Conservation (phyloP, 2,329 filamentous ascomycete genomes). For the Epichloe sylvatica region DNA sequence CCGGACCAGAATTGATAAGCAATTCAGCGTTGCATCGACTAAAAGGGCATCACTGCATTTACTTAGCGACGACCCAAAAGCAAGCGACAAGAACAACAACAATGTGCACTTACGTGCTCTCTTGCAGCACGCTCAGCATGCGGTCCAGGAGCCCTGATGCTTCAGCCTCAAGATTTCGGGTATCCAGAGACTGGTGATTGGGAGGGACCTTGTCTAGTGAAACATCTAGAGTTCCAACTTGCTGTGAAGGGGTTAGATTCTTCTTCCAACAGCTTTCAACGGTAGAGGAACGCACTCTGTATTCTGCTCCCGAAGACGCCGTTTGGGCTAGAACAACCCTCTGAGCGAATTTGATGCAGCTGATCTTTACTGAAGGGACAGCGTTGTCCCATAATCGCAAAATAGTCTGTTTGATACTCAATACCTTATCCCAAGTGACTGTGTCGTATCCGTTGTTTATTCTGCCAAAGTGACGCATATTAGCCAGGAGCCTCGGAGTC, state of each 20-base stretch:
- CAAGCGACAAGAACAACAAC: not conserved
- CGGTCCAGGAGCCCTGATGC: slow-evolving; percentile 81
- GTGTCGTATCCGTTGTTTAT: slow-evolving; percentile 75
- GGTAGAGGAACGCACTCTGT: slow-evolving; percentile 50
- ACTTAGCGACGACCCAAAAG: slow-evolving; percentile 4
- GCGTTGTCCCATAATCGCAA: slow-evolving; percentile 77
- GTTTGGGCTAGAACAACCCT: slow-evolving; percentile 86
- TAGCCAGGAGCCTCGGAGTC: not conserved
- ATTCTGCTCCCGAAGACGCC: slow-evolving; percentile 65
- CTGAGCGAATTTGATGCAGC: slow-evolving; percentile 96
- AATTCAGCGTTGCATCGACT: slow-evolving; percentile 84
- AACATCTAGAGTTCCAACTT: slow-evolving; percentile 49
- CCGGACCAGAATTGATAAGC: slow-evolving; percentile 68
- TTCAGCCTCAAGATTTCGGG: slow-evolving; percentile 78
- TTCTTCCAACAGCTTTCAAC: not conserved
- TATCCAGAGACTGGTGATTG: slow-evolving; percentile 67
- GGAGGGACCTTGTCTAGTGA: slow-evolving; percentile 75
- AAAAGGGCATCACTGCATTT: slow-evolving; percentile 62
- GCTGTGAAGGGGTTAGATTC: slow-evolving; percentile 17
- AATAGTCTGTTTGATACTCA: slow-evolving; percentile 77
- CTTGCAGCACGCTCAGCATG: slow-evolving; percentile 71
- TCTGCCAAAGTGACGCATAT: slow-evolving; percentile 33
- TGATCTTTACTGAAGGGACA: slow-evolving; percentile 64
- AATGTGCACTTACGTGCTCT: slow-evolving; percentile 51
- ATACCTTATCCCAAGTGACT: slow-evolving; percentile 76